Evolutionary conservation across 148 eudicot genomes (phyloP), one percentile per base, ranked within the genome.

Genomic region (Camellia granthamiana): DNA sequence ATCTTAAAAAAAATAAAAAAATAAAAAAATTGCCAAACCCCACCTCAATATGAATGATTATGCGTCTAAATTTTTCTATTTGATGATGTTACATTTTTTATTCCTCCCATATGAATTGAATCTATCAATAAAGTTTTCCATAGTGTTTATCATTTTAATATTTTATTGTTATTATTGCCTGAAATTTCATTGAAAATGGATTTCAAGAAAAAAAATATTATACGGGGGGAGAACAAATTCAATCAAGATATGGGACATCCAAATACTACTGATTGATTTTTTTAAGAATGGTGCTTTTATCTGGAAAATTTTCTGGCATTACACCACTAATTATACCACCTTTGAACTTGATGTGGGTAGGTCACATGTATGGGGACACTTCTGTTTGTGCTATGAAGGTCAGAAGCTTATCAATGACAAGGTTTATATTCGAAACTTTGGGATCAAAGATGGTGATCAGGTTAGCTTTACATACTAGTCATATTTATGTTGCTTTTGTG

Each of bases 401-500:
- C 77, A 81, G 77, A 88, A 88, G 86, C 80, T 85, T 49, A 41
- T 83, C 54, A 56, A 71, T 56, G 90, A 88, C 74, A 81, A 77
- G 79, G 79, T 74, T 81, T 61, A 76, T 59, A 77, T 85, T 77
- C 58, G 59, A 63, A 78, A 72, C 69, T 69, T 65, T 10, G 85
- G 90, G 44, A 83, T 88, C 72, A 88, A 81, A 21, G 86, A 88
- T 76, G 88, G 90, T 67, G 88, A 85, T 81, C 83, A 88, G 88
- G 90, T 86, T 43, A 60, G 56, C n/a, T 79, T 61, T 42, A 38
- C 52, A 55, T 58, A 21, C 43, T 14, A 5, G 12, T 13, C 71
- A 66, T 64, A n/a, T 64, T 15, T 75, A 7, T 65, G 64, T 30
- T 30, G 38, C 38, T 30, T 30, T 30, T 30, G 38, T 30, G 38